These are phyloP conservation scores for Phytophthora agathidicida DNA, from an alignment of 352 stramenopile genomes.

Conservation along the genomic window DNA sequence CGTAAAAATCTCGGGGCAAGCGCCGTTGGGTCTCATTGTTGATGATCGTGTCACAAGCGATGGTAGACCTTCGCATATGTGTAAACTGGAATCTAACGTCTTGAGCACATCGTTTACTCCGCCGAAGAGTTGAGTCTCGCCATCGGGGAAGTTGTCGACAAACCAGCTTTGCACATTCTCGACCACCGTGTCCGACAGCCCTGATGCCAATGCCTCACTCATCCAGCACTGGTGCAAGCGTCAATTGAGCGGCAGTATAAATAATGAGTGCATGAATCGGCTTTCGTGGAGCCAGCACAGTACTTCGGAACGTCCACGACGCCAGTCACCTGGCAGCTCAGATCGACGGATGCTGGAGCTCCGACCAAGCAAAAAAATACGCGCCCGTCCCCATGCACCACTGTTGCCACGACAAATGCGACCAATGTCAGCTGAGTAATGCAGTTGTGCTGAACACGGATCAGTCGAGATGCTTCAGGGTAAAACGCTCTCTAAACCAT, in stretches of 20 bases:
- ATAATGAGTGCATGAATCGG: constrained; percentile 15
- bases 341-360: neutral
- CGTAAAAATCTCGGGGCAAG: constrained; percentile 32
- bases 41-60: constrained; percentile 36
- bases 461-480: constrained; percentile 20
- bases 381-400: too few species aligned
- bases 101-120: constrained; percentile 13
- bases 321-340: constrained; percentile 8
- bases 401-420: neutral
- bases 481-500: neutral
- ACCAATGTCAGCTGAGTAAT: constrained; percentile 1
- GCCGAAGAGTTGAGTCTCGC: constrained; percentile 36
- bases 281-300: constrained; percentile 12
- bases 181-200: constrained; percentile 3
- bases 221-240: constrained; percentile 9
- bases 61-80: constrained; percentile 32
- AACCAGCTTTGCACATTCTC: constrained; percentile 38
- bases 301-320: neutral
- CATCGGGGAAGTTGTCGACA: constrained; percentile 36
- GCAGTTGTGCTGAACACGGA: constrained; percentile 10
- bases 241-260: constrained; percentile 11
- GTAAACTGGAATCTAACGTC: constrained; percentile 4
- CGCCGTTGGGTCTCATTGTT: constrained; percentile 29
- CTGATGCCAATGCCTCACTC: constrained; percentile 1
- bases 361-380: constrained; percentile 22